These are phyloP conservation scores for Thermoascus crustaceus DNA, from an alignment of 2,329 filamentous ascomycete genomes.

Conservation along the genomic window DNA sequence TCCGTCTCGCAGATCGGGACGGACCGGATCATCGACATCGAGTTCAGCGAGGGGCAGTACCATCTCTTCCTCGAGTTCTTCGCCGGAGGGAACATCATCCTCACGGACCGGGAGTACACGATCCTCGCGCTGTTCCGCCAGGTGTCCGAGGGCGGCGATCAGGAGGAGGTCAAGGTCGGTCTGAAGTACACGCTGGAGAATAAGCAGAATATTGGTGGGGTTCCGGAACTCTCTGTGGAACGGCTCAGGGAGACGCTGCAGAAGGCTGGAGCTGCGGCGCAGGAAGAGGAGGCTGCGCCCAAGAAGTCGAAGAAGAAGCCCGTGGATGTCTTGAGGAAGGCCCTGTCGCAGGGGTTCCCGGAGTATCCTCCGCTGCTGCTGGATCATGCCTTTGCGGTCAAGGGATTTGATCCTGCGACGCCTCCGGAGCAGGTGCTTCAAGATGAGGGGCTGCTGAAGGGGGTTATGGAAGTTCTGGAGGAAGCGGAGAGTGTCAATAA, in stretches of 20 bases:
- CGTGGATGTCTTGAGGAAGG: conserved; percentile 68
- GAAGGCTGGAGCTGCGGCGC: conserved; percentile 35
- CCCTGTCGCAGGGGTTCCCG: conserved; percentile 73
- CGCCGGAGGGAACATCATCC: conserved; percentile 85
- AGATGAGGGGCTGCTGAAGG: conserved; percentile 55
- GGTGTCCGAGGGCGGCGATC: conserved; percentile 71
- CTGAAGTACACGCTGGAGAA: conserved; percentile 70
- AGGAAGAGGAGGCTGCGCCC: conserved; percentile 20
- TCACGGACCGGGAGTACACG: conserved; percentile 76
- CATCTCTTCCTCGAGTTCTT: conserved; percentile 91
- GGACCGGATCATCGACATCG: conserved; percentile 83
- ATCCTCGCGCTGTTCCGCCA: conserved; percentile 74
- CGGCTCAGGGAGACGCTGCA: conserved; percentile 62
- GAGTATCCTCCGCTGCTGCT: conserved; percentile 83
- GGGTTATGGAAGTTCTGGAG: conserved; percentile 59
- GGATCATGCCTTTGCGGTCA: conserved; percentile 70
- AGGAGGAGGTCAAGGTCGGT: conserved; percentile 72
- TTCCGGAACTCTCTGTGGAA: conserved; percentile 66
- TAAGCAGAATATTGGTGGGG: conserved; percentile 72
- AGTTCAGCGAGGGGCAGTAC: conserved; percentile 87
- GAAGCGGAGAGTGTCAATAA: conserved; percentile 63
- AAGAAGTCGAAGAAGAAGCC: conserved; percentile 69
- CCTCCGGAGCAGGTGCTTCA: conserved; percentile 63
- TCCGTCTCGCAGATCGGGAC: conserved; percentile 78
- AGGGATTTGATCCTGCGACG: conserved; percentile 59